Base-by-base conservation (phyloP, 305 asterid species). In the Solanum hybrid region DNA sequence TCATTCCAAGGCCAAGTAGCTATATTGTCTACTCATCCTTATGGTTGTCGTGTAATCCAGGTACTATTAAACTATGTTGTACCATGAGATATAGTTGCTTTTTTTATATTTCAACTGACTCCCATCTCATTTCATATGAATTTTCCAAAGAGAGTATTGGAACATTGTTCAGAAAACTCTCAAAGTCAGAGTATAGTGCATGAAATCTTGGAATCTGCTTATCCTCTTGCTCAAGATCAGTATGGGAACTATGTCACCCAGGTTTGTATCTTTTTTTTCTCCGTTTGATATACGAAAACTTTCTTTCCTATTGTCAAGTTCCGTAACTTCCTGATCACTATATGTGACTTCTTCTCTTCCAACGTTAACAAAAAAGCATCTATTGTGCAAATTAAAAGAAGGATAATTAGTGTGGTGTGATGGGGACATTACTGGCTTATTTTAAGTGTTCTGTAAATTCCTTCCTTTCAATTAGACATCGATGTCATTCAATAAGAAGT, bases 41-140 rank as follows among this genome's bases (percentile, higher is more conserved):
- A 97, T 93, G 99, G 99, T 92, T 97, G 99, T 89, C 97, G 99
- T 15, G 98, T 97, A 80, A 97, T 97, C 90, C 99, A 97, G 99
- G 99, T 97, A 90, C 45, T 57, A 68, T 84, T 41, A 85, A 13
- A 87, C 82, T n/a, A 37, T 20, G 84, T 34, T 72, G 38, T 38
- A 57, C 24, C 72, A 65, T 79, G 76, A 75, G 39, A 32, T 39
- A 86, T 91, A 65, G 27, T 13, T 38, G 29, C 2, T 27, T 68
- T 6, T n/a, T 41, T 87, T 31, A 75, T 22, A 78, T 33, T 24
- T 20, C 51, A 89, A 13, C 70, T 87, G 36, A 36, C 33, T 29
- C 78, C 80, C 80, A 32, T 89, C 36, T 27, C 41, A 73, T 89
- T 76, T 39, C 76, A 82, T 92, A 86, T 90, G 38, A 88, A 84